A percentile compares a stretch with the other conserved stretches of the same genome.
Evolutionary conservation across 2,329 filamentous ascomycete genomes (phyloP).

Genomic region (Cytospora chrysosperma): DNA sequence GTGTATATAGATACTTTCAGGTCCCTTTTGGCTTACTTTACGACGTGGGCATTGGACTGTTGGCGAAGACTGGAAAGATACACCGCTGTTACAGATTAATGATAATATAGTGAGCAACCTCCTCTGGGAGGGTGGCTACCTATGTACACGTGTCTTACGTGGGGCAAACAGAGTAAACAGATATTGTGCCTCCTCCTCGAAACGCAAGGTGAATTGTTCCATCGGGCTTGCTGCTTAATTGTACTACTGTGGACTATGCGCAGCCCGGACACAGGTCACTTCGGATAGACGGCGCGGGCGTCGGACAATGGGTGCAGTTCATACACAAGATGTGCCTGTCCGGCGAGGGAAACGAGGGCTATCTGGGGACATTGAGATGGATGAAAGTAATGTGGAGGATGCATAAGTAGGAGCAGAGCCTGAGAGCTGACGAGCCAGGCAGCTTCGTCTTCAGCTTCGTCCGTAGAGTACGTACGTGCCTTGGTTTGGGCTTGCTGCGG

Average conservation of each 20-base stretch:
- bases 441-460: neutral
- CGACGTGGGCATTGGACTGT: neutral
- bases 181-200: neutral
- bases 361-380: too few species aligned
- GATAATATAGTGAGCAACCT: slow-evolving; percentile 11
- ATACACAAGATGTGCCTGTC: neutral
- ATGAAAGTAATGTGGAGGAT: too few species aligned
- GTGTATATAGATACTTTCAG: neutral
- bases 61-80: slow-evolving; percentile 5
- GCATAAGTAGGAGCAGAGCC: too few species aligned
- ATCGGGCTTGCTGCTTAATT: neutral
- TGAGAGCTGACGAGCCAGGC: neutral
- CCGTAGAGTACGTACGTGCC: neutral
- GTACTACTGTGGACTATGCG: neutral
- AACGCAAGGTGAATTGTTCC: neutral
- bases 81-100: slow-evolving; percentile 14
- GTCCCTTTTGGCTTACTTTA: neutral
- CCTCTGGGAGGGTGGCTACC: neutral
- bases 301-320: neutral
- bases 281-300: neutral
- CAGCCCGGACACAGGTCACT: neutral
- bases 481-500: neutral
- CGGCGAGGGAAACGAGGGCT: too few species aligned
- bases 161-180: neutral
- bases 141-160: neutral